These are phyloP conservation scores for Colletotrichum kahawae DNA, from an alignment of 2,329 filamentous ascomycete genomes.

Conservation along the genomic window DNA sequence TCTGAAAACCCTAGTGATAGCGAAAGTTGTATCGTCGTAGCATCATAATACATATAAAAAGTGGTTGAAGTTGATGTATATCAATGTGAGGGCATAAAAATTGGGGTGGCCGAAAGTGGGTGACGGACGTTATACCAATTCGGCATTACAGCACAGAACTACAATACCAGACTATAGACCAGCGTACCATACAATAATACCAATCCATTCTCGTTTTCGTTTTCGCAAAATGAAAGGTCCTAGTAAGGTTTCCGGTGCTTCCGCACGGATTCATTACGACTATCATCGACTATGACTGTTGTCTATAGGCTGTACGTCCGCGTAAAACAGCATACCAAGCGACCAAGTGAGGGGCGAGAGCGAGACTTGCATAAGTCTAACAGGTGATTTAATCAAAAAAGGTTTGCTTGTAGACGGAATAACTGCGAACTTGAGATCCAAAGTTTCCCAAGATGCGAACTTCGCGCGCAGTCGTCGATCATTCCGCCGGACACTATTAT, in stretches of 20 bases:
- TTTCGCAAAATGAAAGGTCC: background rate
- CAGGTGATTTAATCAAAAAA: background rate
- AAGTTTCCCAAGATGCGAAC: background rate
- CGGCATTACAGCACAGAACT: background rate
- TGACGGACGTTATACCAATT: background rate
- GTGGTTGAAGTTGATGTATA: no score
- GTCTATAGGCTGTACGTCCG: background rate
- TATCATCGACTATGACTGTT: background rate
- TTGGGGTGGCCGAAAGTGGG: no score
- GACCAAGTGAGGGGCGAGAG: background rate
- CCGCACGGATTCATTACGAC: background rate
- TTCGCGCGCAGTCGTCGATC: background rate
- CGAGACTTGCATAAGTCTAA: background rate
- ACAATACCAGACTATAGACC: background rate
- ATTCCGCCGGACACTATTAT: background rate
- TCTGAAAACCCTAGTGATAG: no score
- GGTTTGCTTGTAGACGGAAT: background rate
- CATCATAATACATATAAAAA: no score
- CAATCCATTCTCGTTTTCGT: background rate
- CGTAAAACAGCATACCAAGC: background rate
- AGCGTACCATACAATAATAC: background rate
- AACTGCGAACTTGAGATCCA: background rate
- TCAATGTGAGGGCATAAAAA: no score
- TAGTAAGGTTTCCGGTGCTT: background rate
- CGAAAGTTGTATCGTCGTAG: no score